Base-by-base conservation (phyloP, 2,329 filamentous ascomycete species). In the Fusarium protoensiforme region DNA sequence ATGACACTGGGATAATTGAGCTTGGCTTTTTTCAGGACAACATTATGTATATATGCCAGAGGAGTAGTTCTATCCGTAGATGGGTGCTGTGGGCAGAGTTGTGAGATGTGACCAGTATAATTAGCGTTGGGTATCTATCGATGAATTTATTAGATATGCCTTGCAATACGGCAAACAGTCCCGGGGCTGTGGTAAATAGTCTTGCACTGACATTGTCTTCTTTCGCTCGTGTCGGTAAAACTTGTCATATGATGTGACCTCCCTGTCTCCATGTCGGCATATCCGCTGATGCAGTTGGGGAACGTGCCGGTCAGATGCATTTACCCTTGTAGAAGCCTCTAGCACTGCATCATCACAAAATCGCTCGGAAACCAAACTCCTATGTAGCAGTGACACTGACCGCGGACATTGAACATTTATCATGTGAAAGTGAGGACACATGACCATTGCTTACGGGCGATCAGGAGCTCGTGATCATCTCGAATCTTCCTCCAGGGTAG, bases 401-500 rank as follows among this genome's bases (percentile, higher is more conserved):
- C 18, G 18, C 11, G 18, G 48, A n/a, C 10, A 24, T 27, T 16
- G 27, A 58, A 31, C 27, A n/a, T 38, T 39, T 46, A 36, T 54
- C 53, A 58, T 61, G 36, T 41, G 33, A 60, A 60, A 16, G 20
- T 18, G 31, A n/a, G 31, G n/a, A 33, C 69, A 68, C 29, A 62
- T 63, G 58, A 65, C 51, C 33, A n/a, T 29, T 38, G 38, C 58
- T 46, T 31, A 22, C 8, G 29, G 29, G 16, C 11, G 7, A 60
- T 31, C 10, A 38, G 16, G n/a, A 20, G 33, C 57, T 31, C 8
- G 39, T 62, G 35, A 35, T 46, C 16, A 27, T 67, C 51, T 51
- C 20, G 57, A 64, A 70, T 35, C 5, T 58, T 63, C 57, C 53
- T 77, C 18, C 31, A 78, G 74, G 74, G 74, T 78, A 78, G 31